Base-by-base conservation (phyloP, 1,284 basidiomycete genomes). In the Papiliotrema flavescens region DNA sequence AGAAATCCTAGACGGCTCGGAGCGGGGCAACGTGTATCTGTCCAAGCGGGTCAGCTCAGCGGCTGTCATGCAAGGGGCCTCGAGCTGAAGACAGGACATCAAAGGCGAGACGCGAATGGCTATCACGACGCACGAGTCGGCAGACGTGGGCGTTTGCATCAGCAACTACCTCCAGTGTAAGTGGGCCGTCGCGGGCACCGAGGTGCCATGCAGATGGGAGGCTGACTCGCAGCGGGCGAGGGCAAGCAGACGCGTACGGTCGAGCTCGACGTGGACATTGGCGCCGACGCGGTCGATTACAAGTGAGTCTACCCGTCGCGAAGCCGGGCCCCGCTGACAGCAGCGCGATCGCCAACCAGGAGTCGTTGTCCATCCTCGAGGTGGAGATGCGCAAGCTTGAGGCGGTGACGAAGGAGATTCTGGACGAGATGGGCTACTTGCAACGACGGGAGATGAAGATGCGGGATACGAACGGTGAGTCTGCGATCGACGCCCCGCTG, bases 311-410 rank as follows among this genome's bases (percentile, higher is more conserved):
- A 40, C 14, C 14, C 17, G 24, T 17, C 39, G 15, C 5, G 22
- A 19, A 19, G 11, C 14, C 2, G 28, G 11, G 11, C 35, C 34
- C 43, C 20, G 19, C 32, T 54, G 40, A 50, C 53, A 40, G 11
- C 69, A 94, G 90, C 70, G 95, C 95, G 20, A 98, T 98, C 72
- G 95, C 96, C 6, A 98, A 97, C 78, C 94, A 97, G 75, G 95
- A 98, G 76, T 94, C 90, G 0, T 81, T 98, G 0, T 97, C 92
- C 1, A 89, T 89, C 0, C 83, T 98, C 39, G 96, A 98, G 78
- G 94, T 92, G 0, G 95, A 98, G 76, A 96, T 98, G 91, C 84
- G 94, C 36, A 98, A 98, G 72, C 81, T 98, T 9, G 95, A 98
- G 75, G 92, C 89, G 0, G 79, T 97, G 5, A 89, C 93, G 34